Evolutionary conservation across 768 basidiomycete genomes (phyloP), one percentile per base, ranked within the genome.

Genomic region (Podaxis sp.): DNA sequence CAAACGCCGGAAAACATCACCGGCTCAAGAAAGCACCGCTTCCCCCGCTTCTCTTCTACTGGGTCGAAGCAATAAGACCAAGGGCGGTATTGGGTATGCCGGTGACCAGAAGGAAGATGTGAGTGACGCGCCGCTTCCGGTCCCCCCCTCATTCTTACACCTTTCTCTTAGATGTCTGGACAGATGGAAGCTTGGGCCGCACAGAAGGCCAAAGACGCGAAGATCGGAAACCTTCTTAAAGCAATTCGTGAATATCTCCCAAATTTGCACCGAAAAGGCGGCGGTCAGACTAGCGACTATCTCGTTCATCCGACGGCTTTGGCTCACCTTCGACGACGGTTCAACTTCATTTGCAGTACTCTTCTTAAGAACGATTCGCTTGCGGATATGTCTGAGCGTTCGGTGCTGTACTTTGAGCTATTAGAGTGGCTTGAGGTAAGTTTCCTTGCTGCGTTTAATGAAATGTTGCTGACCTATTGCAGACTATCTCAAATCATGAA

Each of bases 401-500:
- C 80, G 35, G 78, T 88, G 6, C 76, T 98, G 16, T 98, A 97
- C 72, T 91, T 91, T 69, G 91, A 95, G 70, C 72, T 98, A 27
- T 83, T 97, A 56, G 87, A 91, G 65, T 98, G 95, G 95, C 80
- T 98, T 10, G 90, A 95, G 85, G 94, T 93, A 73, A 67, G 66
- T 58, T 56, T 16, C n/a, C 25, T 61, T 50, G 55, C 65, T 57
- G 14, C 48, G 18, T 44, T 32, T 32, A 32, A 44, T n/a, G 6
- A 7, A 44, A 61, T 50, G 55, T 65, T 59, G 14, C 50, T 32
- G 25, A 40, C 44, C 23, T 57, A 40, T 51, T 62, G 16, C 58
- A 97, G 95, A 93, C 91, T 0, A 90, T 98, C 50, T 95, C 94
- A 5, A 88, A 88, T 65, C 95, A 97, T 63, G 95, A 96, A 77